phyloP scores from a whole-genome alignment of 345 rosid genomes.

The Clausena lansium region DNA sequence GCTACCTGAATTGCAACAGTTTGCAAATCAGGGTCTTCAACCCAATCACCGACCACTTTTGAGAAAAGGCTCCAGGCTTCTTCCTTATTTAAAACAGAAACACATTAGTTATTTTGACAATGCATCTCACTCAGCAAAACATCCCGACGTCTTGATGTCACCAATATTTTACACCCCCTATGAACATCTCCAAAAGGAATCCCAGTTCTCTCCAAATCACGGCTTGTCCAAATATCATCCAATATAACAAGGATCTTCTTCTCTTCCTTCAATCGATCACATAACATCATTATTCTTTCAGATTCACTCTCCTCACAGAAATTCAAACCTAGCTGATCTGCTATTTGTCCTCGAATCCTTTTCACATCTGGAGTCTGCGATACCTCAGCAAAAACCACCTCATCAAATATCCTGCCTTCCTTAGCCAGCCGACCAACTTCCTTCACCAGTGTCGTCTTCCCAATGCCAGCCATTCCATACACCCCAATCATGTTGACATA shows the following conservation, averaged over 20 bases:
- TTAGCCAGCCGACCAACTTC: background rate
- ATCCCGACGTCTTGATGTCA: constrained; percentile 27
- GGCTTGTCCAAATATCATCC: constrained; percentile 28
- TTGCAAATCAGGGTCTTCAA: background rate
- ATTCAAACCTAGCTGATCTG: constrained; percentile 1
- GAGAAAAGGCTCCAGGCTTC: constrained; percentile 25
- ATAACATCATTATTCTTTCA: background rate
- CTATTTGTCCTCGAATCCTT: constrained; percentile 24
- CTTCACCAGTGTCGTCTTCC: constrained; percentile 13
- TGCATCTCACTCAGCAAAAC: background rate
- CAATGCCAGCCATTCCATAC: background rate
- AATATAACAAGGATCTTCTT: constrained; percentile 23
- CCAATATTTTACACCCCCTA: constrained; percentile 26
- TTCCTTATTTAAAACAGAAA: background rate
- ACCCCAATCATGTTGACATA: constrained; percentile 16
- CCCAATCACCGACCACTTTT: constrained; percentile 5
- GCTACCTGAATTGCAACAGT: constrained; percentile 14
- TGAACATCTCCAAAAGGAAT: constrained; percentile 22
- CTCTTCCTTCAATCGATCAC: constrained; percentile 14
- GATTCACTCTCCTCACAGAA: background rate
- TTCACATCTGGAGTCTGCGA: constrained; percentile 2
- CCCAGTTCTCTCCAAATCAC: constrained; percentile 25
- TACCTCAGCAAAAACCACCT: constrained; percentile 13
- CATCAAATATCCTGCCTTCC: constrained; percentile 1
- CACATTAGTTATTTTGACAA: background rate